Conservation (phyloP, 371 early-diverging fungal species). For the Mucor velutinosus region DNA sequence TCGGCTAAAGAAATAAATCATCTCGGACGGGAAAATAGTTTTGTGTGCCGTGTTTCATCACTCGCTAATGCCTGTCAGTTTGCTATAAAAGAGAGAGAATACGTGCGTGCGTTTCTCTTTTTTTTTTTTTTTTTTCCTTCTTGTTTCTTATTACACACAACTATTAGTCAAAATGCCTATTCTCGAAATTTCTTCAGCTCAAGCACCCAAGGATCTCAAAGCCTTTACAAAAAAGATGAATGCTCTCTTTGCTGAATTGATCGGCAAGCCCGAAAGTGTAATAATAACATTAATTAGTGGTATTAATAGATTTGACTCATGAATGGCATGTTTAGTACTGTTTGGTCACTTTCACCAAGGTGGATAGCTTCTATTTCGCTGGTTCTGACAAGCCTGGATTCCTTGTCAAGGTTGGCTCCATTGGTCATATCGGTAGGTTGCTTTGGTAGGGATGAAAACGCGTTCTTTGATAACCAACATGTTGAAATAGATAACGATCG, state of each 20-base stretch:
- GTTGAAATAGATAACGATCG: conserved; percentile 33
- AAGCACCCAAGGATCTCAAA: conserved; percentile 38
- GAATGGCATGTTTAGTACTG: conserved; percentile 29
- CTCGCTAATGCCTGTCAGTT: no score
- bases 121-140: conserved; percentile 5
- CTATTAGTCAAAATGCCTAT: conserved; percentile 36
- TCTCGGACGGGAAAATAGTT: background rate
- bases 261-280: conserved; percentile 58
- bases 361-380: conserved; percentile 34
- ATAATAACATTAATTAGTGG: conserved; percentile 8
- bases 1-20: background rate
- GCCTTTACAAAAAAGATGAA: conserved; percentile 37
- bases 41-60: background rate
- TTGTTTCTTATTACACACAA: background rate
- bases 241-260: conserved; percentile 39
- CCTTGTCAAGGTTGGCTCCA: conserved; percentile 44
- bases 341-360: conserved; percentile 44
- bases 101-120: background rate
- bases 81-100: no score
- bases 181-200: conserved; percentile 44
- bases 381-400: conserved; percentile 40
- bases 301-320: background rate
- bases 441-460: background rate
- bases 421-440: conserved; percentile 44
- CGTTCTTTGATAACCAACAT: background rate